Evolutionary conservation across 2,329 filamentous ascomycete genomes (phyloP).

Genomic region (Calonectria honghensis): DNA sequence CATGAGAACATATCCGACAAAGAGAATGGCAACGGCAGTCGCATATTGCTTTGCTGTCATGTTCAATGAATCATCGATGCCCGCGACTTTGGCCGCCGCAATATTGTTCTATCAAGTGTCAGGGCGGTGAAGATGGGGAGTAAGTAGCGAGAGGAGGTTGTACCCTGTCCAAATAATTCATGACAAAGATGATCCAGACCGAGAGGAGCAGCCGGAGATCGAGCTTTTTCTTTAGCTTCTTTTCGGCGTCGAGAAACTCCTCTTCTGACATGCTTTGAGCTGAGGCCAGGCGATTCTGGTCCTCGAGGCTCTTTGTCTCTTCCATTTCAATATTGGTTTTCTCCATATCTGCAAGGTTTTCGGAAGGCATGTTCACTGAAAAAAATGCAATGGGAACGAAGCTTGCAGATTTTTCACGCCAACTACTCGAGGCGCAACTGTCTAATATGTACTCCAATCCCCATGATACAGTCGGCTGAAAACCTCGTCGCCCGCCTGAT

Average conservation of each 20-base stretch:
- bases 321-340: constrained; percentile 31
- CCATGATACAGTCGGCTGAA: not conserved
- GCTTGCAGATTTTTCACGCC: not conserved
- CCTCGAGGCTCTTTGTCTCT: constrained; percentile 25
- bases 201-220: constrained; percentile 37
- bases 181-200: constrained; percentile 39
- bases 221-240: constrained; percentile 37
- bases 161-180: constrained; percentile 40
- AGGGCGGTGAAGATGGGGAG: not conserved
- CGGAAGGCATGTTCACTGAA: constrained; percentile 5
- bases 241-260: constrained; percentile 40
- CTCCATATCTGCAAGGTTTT: constrained; percentile 17
- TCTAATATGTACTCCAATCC: not conserved
- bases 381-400: not conserved
- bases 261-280: constrained; percentile 41
- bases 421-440: not conserved
- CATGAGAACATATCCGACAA: constrained; percentile 5
- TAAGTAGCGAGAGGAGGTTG: not conserved
- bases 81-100: constrained; percentile 38
- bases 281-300: constrained; percentile 33
- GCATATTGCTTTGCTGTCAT: constrained; percentile 35
- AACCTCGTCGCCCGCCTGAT: not conserved
- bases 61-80: constrained; percentile 28
- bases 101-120: constrained; percentile 36
- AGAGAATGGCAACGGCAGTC: constrained; percentile 10